Conservation (phyloP, 176 grass and related monocot species). For the Carex cristatella region DNA sequence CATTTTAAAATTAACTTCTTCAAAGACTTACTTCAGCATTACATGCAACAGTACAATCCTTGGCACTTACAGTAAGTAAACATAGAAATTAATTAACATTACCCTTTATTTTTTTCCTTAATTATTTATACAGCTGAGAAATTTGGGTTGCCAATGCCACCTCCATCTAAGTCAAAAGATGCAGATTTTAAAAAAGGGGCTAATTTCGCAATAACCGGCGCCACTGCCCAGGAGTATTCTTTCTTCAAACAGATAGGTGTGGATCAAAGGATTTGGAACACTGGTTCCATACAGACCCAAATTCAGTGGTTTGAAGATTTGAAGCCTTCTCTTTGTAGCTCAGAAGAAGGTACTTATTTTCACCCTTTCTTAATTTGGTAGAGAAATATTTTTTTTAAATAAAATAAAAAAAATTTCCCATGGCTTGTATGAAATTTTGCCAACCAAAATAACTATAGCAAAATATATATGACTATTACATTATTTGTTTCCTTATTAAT, state of each 20-base stretch:
- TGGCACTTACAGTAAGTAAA: neutral
- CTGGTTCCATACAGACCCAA: constrained; percentile 75
- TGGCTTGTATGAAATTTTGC: neutral
- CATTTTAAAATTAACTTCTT: neutral
- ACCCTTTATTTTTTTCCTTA: neutral
- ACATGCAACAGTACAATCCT: neutral
- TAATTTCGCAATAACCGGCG: constrained; percentile 70
- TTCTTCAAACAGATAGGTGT: constrained; percentile 75
- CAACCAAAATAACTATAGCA: neutral
- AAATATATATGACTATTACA: neutral
- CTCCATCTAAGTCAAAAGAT: constrained; percentile 47
- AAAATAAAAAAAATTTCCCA: neutral
- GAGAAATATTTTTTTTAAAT: neutral
- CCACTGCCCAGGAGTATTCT: constrained; percentile 53
- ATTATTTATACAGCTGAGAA: constrained; percentile 46
- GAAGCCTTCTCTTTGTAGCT: constrained; percentile 78
- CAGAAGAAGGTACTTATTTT: constrained; percentile 34
- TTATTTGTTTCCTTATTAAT: neutral
- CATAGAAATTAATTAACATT: neutral
- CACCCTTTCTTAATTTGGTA: neutral
- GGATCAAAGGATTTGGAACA: constrained; percentile 68
- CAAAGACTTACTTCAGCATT: neutral
- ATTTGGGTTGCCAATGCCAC: constrained; percentile 73
- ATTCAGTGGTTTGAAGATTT: constrained; percentile 74
- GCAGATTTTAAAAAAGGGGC: constrained; percentile 62